phyloP scores from a whole-genome alignment of 2,329 filamentous ascomycete species.

The Allantophomopsis cytisporea region DNA sequence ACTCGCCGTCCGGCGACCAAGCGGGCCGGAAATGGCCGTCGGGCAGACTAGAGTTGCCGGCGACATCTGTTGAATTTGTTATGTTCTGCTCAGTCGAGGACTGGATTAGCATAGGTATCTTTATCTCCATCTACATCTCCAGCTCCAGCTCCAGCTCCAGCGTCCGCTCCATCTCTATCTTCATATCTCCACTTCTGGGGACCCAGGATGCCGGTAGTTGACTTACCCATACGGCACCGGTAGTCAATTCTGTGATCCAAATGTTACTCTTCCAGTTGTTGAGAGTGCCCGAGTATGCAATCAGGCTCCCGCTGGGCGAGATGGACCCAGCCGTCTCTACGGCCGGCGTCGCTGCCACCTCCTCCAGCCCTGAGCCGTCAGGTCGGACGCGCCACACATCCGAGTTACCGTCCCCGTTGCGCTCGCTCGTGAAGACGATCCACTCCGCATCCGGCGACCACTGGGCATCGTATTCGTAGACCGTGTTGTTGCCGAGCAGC shows the following conservation, averaged over 20 bases:
- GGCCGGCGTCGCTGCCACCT: conserved; percentile 18
- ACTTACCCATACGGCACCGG: too few relatives aligned
- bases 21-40: conserved; percentile 23
- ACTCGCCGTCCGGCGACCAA: conserved; percentile 26
- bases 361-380: conserved; percentile 21
- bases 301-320: conserved; percentile 22
- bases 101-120: too few relatives aligned
- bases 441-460: conserved; percentile 24
- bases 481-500: conserved; percentile 15
- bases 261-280: conserved; percentile 22
- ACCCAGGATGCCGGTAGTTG: too few relatives aligned
- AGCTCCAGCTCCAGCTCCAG: too few relatives aligned
- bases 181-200: too few relatives aligned
- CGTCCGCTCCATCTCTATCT: too few relatives aligned
- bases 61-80: conserved; percentile 13
- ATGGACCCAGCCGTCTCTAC: conserved; percentile 23
- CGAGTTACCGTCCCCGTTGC: conserved; percentile 23
- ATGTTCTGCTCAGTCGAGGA: too few relatives aligned
- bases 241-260: conserved; percentile 22
- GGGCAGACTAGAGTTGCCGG: conserved; percentile 11
- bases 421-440: conserved; percentile 25
- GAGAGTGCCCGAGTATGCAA: conserved; percentile 25
- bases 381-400: conserved; percentile 23
- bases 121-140: too few relatives aligned
- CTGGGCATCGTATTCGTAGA: conserved; percentile 24